phyloP scores from a whole-genome alignment of 495 filamentous ascomycete genomes.

The Niebla homalea region DNA sequence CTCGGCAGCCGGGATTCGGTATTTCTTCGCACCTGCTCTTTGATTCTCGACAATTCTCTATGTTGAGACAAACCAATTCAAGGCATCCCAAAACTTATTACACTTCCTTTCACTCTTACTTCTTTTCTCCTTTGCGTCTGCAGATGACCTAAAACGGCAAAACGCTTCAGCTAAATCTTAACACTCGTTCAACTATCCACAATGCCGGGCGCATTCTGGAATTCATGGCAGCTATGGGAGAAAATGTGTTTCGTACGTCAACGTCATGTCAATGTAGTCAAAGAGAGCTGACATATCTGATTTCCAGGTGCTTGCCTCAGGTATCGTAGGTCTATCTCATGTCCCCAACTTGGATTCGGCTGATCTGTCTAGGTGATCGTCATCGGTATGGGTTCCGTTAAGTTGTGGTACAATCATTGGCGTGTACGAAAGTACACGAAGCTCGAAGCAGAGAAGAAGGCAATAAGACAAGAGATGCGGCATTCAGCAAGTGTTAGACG shows the following conservation, averaged over 20 bases:
- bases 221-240: conserved; percentile 73
- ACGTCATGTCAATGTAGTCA: not conserved
- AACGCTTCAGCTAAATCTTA: not conserved
- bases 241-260: conserved; percentile 75
- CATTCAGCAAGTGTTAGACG: conserved; percentile 24
- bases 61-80: no score
- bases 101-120: not conserved
- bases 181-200: not conserved
- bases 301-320: conserved; percentile 28
- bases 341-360: conserved; percentile 1
- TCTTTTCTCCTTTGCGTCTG: not conserved
- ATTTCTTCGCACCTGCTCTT: no score
- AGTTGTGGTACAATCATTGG: conserved; percentile 46
- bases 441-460: conserved; percentile 51
- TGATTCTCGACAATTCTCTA: no score
- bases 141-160: not conserved
- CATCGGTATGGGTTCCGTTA: conserved; percentile 30
- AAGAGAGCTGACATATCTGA: conserved; percentile 9
- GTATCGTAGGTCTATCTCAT: conserved; percentile 29
- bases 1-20: no score
- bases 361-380: conserved; percentile 35
- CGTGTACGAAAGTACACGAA: conserved; percentile 49
- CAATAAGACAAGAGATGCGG: conserved; percentile 33
- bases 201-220: conserved; percentile 46
- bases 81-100: not conserved